Base-by-base conservation (phyloP, 306 rosid genomes). In the Hylodesmum podocarpum region DNA sequence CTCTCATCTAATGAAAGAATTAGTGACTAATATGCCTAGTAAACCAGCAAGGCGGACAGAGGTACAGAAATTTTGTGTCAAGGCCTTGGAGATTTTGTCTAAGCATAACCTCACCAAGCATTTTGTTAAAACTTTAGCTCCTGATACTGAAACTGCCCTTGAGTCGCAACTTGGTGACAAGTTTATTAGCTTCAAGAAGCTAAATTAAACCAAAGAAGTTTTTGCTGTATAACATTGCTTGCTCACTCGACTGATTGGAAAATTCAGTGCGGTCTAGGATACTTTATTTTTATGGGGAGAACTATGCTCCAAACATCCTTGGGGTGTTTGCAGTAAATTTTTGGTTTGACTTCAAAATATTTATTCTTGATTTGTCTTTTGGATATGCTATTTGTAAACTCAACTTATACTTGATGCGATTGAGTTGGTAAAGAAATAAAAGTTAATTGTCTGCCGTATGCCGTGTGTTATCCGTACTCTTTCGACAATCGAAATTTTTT, bases 41-140 rank as follows among this genome's bases (percentile, higher is more conserved):
- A 96, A 91, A 62, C 86, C 82, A 59, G 83, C 96, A 0, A 89
- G 97, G 79, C 84, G 85, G 4, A 78, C 93, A 8, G 96, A 87
- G 78, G 90, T 81, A 2, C 73, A 78, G 8, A 92, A 86, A 87
- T 92, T 96, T 47, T 89, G 93, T 73, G 67, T 74, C 22, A 88
- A 34, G 89, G 82, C 78, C 59, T 73, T 89, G 62, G 89, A 88
- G 68, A 84, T 82, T 2, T 21, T 92, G 78, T 61, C 91, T 3
- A 69, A 86, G 74, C 83, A 77, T 54, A 66, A 74, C 67, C 85
- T 95, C 28, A 64, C 66, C 19, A 84, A 88, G 82, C 18, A 83
- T 11, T 88, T 92, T 61, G 46, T 89, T 21, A 84, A 79, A 53
- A 69, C 68, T 36, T 74, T 92, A 79, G 70, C 84, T 7, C 87